Evolutionary conservation across 2,329 filamentous ascomycete genomes (phyloP).

Genomic region (Alternaria arborescens): DNA sequence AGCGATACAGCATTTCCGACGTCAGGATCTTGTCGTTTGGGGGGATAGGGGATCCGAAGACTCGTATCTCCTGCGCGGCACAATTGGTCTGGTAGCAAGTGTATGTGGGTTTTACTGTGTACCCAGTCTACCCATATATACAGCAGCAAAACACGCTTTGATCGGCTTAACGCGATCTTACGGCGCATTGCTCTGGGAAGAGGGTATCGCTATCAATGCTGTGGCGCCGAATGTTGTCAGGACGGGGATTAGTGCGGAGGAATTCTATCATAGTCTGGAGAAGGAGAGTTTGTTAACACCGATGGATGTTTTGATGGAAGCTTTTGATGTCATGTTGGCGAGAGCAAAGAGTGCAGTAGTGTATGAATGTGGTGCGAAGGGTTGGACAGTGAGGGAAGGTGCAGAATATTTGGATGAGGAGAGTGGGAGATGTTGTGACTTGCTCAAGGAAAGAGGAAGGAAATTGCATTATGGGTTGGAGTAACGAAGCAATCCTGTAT

Average conservation of each 20-base stretch:
- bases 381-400: conserved; percentile 37
- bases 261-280: conserved; percentile 53
- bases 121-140: conserved; percentile 55
- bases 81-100: conserved; percentile 50
- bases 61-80: conserved; percentile 39
- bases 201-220: conserved; percentile 55
- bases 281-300: conserved; percentile 47
- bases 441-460: conserved; percentile 15
- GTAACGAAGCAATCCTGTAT: neutral
- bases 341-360: conserved; percentile 51
- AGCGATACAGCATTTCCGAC: conserved; percentile 56
- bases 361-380: conserved; percentile 54
- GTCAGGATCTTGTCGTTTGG: conserved; percentile 44
- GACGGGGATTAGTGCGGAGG: conserved; percentile 50
- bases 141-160: conserved; percentile 54
- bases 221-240: conserved; percentile 54
- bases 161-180: conserved; percentile 53
- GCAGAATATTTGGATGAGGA: conserved; percentile 44
- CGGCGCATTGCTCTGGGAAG: conserved; percentile 51
- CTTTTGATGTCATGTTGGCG: conserved; percentile 50
- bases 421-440: conserved; percentile 27
- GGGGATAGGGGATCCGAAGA: conserved; percentile 28
- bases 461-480: conserved; percentile 16
- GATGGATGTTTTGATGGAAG: conserved; percentile 53
- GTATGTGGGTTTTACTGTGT: conserved; percentile 56